These are phyloP conservation scores for Astrephomene gubernaculifera DNA, from an alignment of 139 green algal genomes.

Conservation along the genomic window DNA sequence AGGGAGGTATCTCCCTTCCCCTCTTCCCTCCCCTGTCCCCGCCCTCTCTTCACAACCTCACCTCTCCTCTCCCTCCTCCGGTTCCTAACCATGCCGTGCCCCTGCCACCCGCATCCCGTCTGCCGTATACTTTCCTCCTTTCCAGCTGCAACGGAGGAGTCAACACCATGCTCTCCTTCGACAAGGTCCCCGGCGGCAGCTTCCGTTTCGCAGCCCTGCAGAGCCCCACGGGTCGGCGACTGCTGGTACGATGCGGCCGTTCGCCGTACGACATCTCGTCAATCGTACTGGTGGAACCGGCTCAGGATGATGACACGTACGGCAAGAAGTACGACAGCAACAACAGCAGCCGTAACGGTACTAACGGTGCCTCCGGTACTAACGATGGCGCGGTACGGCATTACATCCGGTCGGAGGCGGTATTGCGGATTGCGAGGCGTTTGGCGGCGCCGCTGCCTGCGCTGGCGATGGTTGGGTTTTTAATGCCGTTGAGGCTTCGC, in stretches of 20 bases:
- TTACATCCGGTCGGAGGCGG: conserved; percentile 36
- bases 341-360: too few relatives aligned
- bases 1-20: background rate
- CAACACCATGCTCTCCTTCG: conserved; percentile 85
- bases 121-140: background rate
- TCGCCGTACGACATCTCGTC: conserved; percentile 83
- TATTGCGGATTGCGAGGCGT: conserved; percentile 32
- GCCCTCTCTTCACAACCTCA: background rate
- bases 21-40: background rate
- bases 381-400: too few relatives aligned
- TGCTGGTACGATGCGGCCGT: conserved; percentile 78
- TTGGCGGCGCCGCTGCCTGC: conserved; percentile 69
- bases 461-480: conserved; percentile 61
- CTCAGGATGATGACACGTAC: too few relatives aligned
- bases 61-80: background rate
- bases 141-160: conserved; percentile 85
- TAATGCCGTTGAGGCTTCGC: conserved; percentile 56
- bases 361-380: background rate
- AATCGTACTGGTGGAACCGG: conserved; percentile 60
- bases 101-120: background rate
- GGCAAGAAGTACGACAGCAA: too few relatives aligned
- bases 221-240: conserved; percentile 63
- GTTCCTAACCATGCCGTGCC: too few relatives aligned
- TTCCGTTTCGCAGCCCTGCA: conserved; percentile 86
- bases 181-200: conserved; percentile 63